These are phyloP conservation scores for Talaromyces piceae DNA, from an alignment of 2,329 filamentous ascomycete genomes.

Conservation along the genomic window DNA sequence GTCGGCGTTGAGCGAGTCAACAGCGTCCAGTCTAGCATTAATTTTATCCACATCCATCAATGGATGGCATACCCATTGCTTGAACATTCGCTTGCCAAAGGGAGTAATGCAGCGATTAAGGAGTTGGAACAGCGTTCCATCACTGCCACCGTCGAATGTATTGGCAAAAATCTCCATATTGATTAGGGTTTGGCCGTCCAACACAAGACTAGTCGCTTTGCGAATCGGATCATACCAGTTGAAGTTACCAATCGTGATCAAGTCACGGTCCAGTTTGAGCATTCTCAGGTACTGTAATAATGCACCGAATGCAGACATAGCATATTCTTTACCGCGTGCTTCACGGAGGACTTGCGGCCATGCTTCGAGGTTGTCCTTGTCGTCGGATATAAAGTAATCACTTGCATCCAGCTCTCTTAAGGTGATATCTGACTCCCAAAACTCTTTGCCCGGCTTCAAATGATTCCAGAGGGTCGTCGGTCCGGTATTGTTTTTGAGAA, in stretches of 20 bases:
- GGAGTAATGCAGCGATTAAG: slow-evolving; percentile 93
- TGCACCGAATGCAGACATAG: slow-evolving; percentile 88
- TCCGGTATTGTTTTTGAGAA: slow-evolving; percentile 90
- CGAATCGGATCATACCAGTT: slow-evolving; percentile 86
- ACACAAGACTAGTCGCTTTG: slow-evolving; percentile 77
- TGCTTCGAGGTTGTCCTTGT: slow-evolving; percentile 51
- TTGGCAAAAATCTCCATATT: slow-evolving; percentile 98
- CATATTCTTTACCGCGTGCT: slow-evolving; percentile 66
- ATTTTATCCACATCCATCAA: slow-evolving; percentile 79
- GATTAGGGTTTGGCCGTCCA: slow-evolving; percentile 93
- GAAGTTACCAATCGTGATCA: slow-evolving; percentile 87
- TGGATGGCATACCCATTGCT: slow-evolving; percentile 96
- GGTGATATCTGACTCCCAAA: slow-evolving; percentile 79
- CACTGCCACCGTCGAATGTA: slow-evolving; percentile 72
- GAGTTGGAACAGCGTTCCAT: slow-evolving; percentile 83
- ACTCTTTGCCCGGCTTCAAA: slow-evolving; percentile 77
- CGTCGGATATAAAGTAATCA: slow-evolving; percentile 65
- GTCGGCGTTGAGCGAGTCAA: slow-evolving; percentile 86
- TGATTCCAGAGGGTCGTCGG: slow-evolving; percentile 95
- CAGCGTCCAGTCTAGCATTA: slow-evolving; percentile 87
- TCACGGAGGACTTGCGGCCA: slow-evolving; percentile 74
- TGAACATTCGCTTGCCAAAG: slow-evolving; percentile 91
- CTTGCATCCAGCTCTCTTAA: slow-evolving; percentile 71
- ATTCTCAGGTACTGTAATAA: slow-evolving; percentile 77
- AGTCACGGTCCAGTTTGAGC: slow-evolving; percentile 79